A percentile compares a stretch with the other conserved stretches of the same genome.
phyloP scores from a whole-genome alignment of 768 basidiomycete genomes.

The Hypsizygus marmoreus region DNA sequence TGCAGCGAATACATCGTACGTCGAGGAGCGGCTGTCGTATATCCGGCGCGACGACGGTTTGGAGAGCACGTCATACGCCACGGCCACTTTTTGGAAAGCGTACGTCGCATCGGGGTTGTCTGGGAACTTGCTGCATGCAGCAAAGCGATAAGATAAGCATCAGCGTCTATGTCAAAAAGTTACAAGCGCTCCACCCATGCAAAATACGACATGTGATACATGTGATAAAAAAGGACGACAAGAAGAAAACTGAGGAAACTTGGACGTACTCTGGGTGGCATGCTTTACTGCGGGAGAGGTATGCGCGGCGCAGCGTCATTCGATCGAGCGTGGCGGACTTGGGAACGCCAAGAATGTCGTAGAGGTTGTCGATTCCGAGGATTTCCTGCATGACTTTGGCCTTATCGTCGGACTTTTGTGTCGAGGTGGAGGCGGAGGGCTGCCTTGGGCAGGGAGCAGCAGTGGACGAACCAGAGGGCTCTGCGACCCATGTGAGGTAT shows the following conservation, averaged over 20 bases:
- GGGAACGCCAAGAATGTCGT: slow-evolving; percentile 68
- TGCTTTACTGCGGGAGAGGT: slow-evolving; percentile 69
- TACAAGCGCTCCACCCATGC: too few species aligned
- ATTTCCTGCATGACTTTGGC: slow-evolving; percentile 49
- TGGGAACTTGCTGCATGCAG: slow-evolving; percentile 70
- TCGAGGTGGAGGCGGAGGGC: slow-evolving; percentile 7
- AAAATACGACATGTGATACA: background rate
- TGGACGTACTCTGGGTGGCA: slow-evolving; percentile 85
- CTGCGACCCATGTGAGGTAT: slow-evolving; percentile 51
- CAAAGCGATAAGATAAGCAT: slow-evolving; percentile 11
- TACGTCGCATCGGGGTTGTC: slow-evolving; percentile 73
- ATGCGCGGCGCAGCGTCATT: slow-evolving; percentile 69
- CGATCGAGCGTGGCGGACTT: slow-evolving; percentile 55
- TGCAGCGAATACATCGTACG: slow-evolving; percentile 57
- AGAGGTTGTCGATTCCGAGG: slow-evolving; percentile 65
- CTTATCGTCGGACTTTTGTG: slow-evolving; percentile 12
- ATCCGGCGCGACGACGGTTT: slow-evolving; percentile 65
- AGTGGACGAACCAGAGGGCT: slow-evolving; percentile 32
- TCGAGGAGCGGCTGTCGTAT: slow-evolving; percentile 63
- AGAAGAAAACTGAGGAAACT: too few species aligned
- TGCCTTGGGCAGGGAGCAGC: slow-evolving; percentile 4
- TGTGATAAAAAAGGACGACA: background rate
- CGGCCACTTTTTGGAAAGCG: slow-evolving; percentile 85
- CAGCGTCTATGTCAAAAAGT: too few species aligned
- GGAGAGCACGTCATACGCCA: slow-evolving; percentile 81